Percentiles rank a stretch among this genome's conserved stretches.
Conservation (phyloP, 257 asterid genomes). For the Solanum chmielewskii region DNA sequence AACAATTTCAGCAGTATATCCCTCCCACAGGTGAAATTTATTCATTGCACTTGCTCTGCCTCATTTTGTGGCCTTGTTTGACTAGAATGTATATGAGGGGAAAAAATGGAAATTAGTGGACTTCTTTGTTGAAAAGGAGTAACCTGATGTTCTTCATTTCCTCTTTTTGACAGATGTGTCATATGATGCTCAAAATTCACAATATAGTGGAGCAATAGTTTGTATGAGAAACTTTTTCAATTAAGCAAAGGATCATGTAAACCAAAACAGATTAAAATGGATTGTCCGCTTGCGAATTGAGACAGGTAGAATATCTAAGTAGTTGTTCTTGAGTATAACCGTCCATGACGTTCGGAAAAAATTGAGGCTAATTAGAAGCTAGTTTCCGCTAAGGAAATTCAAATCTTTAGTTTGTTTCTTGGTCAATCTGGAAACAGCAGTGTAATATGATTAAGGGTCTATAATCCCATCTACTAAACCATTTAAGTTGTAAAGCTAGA, state of each 20-base stretch:
- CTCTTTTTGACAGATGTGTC: not conserved
- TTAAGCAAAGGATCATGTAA: not conserved
- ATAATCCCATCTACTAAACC: not conserved
- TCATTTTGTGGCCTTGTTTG: not conserved
- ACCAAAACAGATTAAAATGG: not conserved
- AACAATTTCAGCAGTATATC: not conserved
- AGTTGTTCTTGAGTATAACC: not conserved
- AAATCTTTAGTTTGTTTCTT: not conserved
- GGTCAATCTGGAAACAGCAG: not conserved
- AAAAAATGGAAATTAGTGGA: not conserved
- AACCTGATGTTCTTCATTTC: not conserved
- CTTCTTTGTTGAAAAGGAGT: not conserved
- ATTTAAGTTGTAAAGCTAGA: not conserved
- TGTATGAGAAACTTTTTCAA: not conserved
- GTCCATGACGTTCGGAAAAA: not conserved
- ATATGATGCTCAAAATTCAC: not conserved
- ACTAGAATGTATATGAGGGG: not conserved
- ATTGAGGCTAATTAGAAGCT: not conserved
- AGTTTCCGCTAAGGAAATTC: not conserved
- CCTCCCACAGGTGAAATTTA: not conserved
- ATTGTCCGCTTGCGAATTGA: not conserved
- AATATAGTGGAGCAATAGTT: not conserved
- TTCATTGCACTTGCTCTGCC: not conserved
- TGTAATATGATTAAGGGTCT: not conserved
- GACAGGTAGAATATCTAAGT: not conserved